phyloP scores from a whole-genome alignment of 768 basidiomycete genomes.

The Boletus tylopilopsis region DNA sequence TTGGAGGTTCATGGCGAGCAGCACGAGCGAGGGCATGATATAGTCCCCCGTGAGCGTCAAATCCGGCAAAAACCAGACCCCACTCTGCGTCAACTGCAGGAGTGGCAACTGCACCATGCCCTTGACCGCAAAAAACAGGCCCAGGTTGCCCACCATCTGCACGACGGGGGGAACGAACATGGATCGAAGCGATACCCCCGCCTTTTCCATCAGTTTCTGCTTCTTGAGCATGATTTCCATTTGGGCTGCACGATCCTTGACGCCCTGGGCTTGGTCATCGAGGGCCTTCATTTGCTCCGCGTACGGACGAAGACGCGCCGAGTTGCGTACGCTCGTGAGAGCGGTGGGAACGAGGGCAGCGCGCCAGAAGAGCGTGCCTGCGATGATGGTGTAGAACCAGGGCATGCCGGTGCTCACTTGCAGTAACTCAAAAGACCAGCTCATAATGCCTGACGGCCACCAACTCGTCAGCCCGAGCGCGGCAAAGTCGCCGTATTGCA shows the following conservation, averaged over 20 bases:
- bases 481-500: constrained; percentile 71
- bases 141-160: constrained; percentile 75
- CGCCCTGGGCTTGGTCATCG: constrained; percentile 37
- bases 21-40: constrained; percentile 60
- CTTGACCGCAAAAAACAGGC: constrained; percentile 80
- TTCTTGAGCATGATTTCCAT: constrained; percentile 45
- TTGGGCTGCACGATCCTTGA: constrained; percentile 37
- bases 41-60: constrained; percentile 79
- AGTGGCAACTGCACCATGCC: constrained; percentile 68
- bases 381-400: constrained; percentile 83
- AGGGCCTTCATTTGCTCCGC: constrained; percentile 49
- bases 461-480: constrained; percentile 61
- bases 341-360: constrained; percentile 56
- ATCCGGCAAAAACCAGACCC: constrained; percentile 70
- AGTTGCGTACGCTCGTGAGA: constrained; percentile 52
- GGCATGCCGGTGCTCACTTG: constrained; percentile 69
- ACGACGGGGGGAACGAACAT: constrained; percentile 55
- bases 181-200: constrained; percentile 58
- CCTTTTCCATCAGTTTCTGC: constrained; percentile 52
- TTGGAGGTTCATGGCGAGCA: constrained; percentile 62
- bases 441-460: constrained; percentile 64
- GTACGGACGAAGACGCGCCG: constrained; percentile 40
- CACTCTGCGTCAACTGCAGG: constrained; percentile 72
- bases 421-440: constrained; percentile 62
- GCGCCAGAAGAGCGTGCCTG: constrained; percentile 60